phyloP scores from a whole-genome alignment of 176 grass and related monocot species.

The Lolium multiflorum region DNA sequence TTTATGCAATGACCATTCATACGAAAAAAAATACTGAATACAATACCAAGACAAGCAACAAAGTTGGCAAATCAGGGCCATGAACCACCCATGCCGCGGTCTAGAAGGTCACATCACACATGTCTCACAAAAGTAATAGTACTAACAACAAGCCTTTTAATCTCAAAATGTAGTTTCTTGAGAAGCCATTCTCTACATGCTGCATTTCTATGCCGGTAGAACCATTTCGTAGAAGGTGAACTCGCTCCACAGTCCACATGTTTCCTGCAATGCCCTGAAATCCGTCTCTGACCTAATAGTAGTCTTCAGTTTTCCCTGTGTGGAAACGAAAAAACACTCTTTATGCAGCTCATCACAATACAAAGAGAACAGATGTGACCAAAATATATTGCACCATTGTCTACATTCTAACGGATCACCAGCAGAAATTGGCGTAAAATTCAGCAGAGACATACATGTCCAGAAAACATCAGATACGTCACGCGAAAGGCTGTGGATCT shows the following conservation, averaged over 20 bases:
- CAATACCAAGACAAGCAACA: neutral
- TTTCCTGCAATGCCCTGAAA: neutral
- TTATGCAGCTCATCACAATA: neutral
- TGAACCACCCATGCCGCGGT: neutral
- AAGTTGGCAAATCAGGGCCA: neutral
- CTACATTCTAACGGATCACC: neutral
- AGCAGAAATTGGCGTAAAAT: neutral
- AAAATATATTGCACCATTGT: neutral
- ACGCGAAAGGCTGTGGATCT: neutral
- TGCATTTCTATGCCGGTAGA: neutral
- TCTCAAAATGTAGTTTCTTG: neutral
- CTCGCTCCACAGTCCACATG: neutral
- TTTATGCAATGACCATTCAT: too few relatives aligned
- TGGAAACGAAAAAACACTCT: neutral
- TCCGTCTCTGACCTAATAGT: neutral
- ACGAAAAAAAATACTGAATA: neutral
- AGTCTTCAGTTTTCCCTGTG: neutral
- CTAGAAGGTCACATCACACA: too few relatives aligned
- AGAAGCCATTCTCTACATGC: neutral
- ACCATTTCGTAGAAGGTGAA: neutral
- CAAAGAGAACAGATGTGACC: neutral
- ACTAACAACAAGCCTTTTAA: neutral
- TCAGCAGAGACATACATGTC: neutral
- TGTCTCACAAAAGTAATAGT: neutral
- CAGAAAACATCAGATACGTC: neutral